Evolutionary conservation across 2,329 filamentous ascomycete species (phyloP).

Genomic region (Pezicula rhizophila): DNA sequence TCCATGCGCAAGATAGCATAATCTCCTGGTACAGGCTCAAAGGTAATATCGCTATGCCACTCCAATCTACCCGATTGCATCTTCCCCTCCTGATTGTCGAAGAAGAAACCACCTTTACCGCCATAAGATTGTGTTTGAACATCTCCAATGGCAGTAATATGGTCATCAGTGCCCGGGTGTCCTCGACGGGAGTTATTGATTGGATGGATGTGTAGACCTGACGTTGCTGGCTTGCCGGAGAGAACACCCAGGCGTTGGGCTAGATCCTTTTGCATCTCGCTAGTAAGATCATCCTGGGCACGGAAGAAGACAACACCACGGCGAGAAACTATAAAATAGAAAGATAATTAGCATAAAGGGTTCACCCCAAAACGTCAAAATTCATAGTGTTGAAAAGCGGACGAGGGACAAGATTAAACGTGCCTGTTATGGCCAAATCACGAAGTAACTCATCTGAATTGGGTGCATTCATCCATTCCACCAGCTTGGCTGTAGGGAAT

Average conservation of each 20-base stretch:
- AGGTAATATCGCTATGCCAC: conserved; percentile 58
- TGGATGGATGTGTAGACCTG: conserved; percentile 55
- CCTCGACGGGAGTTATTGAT: conserved; percentile 47
- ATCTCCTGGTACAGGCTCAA: conserved; percentile 54
- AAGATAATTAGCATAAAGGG: not conserved
- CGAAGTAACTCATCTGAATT: conserved; percentile 42
- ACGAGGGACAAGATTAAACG: conserved; percentile 6
- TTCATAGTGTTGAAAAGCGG: not conserved
- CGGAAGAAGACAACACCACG: conserved; percentile 65
- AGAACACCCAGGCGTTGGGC: conserved; percentile 53
- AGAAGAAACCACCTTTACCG: not conserved
- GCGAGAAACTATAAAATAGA: conserved; percentile 47
- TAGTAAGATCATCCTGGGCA: conserved; percentile 52
- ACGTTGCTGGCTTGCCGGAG: conserved; percentile 47
- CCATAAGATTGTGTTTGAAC: conserved; percentile 42
- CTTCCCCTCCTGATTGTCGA: conserved; percentile 14
- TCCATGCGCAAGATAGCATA: conserved; percentile 36
- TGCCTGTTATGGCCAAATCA: conserved; percentile 41
- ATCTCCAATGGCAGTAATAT: conserved; percentile 58
- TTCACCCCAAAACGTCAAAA: too few relatives aligned
- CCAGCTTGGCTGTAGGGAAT: conserved; percentile 34
- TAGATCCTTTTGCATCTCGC: conserved; percentile 60
- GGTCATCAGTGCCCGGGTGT: conserved; percentile 37
- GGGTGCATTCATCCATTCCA: conserved; percentile 39
- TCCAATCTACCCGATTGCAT: conserved; percentile 33